Percentiles rank a stretch among this genome's conserved stretches.
Conservation (phyloP, 2,329 filamentous ascomycete genomes). For the Dactylellina cionopaga region DNA sequence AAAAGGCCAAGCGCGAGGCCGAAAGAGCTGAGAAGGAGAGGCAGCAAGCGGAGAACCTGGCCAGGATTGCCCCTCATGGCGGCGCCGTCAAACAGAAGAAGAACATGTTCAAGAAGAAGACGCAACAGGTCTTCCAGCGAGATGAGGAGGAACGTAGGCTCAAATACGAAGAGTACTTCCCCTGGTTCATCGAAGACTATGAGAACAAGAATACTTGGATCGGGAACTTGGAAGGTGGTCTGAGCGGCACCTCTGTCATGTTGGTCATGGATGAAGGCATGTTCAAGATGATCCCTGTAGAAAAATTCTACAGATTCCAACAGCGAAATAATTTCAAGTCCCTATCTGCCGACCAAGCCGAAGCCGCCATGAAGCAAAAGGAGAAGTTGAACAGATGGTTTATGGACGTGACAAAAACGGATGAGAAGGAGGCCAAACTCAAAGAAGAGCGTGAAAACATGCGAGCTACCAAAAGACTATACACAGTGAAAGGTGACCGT, state of each 20-base stretch:
- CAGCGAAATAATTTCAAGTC: constrained; percentile 81
- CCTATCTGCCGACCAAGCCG: constrained; percentile 83
- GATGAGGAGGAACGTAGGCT: constrained; percentile 79
- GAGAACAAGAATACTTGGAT: constrained; percentile 96
- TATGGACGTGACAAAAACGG: constrained; percentile 67
- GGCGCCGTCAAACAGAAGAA: constrained; percentile 76
- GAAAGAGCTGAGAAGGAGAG: constrained; percentile 81
- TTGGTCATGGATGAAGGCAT: constrained; percentile 75
- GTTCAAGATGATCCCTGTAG: constrained; percentile 87
- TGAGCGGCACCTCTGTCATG: constrained; percentile 83
- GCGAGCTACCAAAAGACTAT: constrained; percentile 59
- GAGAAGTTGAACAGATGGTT: constrained; percentile 82
- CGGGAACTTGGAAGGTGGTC: constrained; percentile 85
- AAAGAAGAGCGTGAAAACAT: constrained; percentile 70
- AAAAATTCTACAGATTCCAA: constrained; percentile 93
- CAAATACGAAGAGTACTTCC: constrained; percentile 92
- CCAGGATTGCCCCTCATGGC: constrained; percentile 87
- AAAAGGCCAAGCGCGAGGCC: constrained; percentile 69
- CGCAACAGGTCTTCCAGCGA: constrained; percentile 83
- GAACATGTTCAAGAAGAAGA: constrained; percentile 76
- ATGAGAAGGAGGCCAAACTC: constrained; percentile 66
- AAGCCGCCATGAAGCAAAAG: constrained; percentile 83
- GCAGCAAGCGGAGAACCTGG: constrained; percentile 84
- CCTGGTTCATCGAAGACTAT: constrained; percentile 96
- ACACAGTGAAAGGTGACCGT: constrained; percentile 63